These are phyloP conservation scores for Suhomyces faveliae DNA, from an alignment of 805 yeast genomes.

Conservation along the genomic window DNA sequence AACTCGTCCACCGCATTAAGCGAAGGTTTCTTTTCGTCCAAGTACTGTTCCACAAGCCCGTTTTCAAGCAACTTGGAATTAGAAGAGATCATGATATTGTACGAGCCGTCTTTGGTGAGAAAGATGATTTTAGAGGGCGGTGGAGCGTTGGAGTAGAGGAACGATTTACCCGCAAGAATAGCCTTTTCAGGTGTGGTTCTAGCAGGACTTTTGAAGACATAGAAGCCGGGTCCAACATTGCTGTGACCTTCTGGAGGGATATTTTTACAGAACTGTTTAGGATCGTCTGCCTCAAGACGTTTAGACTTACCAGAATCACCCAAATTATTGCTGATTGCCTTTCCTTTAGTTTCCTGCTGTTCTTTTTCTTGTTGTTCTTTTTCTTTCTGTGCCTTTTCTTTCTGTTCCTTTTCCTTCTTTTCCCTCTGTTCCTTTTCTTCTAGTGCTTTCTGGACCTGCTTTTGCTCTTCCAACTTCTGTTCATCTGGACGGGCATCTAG, in stretches of 20 bases:
- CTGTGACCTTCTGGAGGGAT: conserved; percentile 7
- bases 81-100: conserved; percentile 19
- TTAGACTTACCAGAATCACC: not conserved
- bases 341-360: conserved; percentile 2
- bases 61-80: conserved; percentile 19
- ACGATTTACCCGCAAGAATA: conserved; percentile 20
- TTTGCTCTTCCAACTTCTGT: conserved; percentile 7
- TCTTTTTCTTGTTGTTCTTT: conserved; percentile 3
- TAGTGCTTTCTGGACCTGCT: conserved; percentile 10
- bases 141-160: conserved; percentile 27
- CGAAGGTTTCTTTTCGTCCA: conserved; percentile 8
- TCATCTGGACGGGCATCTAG: conserved; percentile 7
- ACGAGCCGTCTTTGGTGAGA: conserved; percentile 34
- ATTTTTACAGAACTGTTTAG: conserved; percentile 17
- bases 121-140: conserved; percentile 27
- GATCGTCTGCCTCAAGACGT: conserved; percentile 5
- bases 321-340: too few species aligned
- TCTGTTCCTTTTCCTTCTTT: conserved; percentile 10
- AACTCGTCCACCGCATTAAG: conserved; percentile 24
- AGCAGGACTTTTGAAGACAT: conserved; percentile 14
- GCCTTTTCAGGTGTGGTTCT: conserved; percentile 16
- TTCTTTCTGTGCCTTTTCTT: conserved; percentile 10
- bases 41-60: conserved; percentile 22
- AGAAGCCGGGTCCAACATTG: conserved; percentile 21
- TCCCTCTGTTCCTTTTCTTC: conserved; percentile 10